Evolutionary conservation across 2,329 filamentous ascomycete genomes (phyloP), one percentile per base, ranked within the genome.

Genomic region (Nemania diffusa): DNA sequence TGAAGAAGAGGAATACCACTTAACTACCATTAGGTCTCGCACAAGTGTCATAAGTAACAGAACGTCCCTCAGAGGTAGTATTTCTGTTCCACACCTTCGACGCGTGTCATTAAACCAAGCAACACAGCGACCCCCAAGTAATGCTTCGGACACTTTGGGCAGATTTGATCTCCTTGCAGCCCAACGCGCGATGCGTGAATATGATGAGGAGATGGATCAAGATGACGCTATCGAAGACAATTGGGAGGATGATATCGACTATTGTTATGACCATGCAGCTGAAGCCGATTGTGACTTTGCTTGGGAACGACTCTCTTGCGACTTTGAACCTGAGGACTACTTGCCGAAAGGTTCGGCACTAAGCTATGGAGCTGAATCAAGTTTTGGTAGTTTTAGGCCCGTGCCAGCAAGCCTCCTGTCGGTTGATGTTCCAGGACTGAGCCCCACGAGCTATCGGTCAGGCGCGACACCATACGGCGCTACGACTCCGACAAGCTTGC

Each of bases 211-310:
- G 4, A 55, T 73, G 13, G 69, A 70, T 7, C 71, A 69, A 2
- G 71, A 62, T 15, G 73, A 73, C n/a, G 78, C 81, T 2, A 62
- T 68, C n/a, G 72, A 76, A 24, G 83, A 84, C 71, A 89, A 81
- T 71, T 91, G 89, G 89, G 89, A 91, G 73, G 88, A 90, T 59
- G 88, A 88, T 69, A 91, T 91, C 68, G 89, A 91, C 74, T 91
- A 90, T 77, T 90, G 87, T 74, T 91, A 91, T 73, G 88, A 91
- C 70, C 87, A 91, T 72, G 89, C 88, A 70, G 88, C 85, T 13
- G 89, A 91, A 75, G 89, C 88, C 7, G 83, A 90, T 76, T 91
- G 87, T 73, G 85, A 91, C 68, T 91, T 89, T 71, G 85, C 88
- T 51, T 91, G 88, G 88, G 87, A 89, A 65, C 84, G 85, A 17